Evolutionary conservation across 2,329 filamentous ascomycete genomes (phyloP).

Genomic region (Monosporascus cannonballus): DNA sequence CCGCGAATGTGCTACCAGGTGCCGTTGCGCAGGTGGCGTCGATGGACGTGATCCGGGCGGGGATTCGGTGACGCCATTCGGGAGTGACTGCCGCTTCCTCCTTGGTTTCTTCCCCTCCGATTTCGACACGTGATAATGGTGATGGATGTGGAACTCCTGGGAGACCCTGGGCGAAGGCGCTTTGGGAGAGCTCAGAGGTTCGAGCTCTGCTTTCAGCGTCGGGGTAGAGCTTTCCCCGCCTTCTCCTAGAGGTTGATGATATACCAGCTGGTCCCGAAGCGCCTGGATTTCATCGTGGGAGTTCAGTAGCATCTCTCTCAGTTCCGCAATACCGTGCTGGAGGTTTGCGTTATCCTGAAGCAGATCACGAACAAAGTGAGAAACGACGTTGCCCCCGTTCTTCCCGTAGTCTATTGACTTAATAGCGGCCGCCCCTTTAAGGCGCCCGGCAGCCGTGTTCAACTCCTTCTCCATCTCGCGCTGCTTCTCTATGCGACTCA

Average conservation of each 20-base stretch:
- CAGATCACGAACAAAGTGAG: slow-evolving; percentile 92
- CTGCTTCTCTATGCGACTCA: slow-evolving; percentile 78
- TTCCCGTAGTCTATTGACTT: slow-evolving; percentile 57
- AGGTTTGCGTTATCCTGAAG: slow-evolving; percentile 92
- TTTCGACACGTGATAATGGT: slow-evolving; percentile 78
- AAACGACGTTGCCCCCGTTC: slow-evolving; percentile 67
- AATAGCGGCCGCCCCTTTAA: slow-evolving; percentile 74
- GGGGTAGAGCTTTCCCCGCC: slow-evolving; percentile 33
- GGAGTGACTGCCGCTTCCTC: slow-evolving; percentile 65
- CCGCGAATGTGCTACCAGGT: slow-evolving; percentile 34
- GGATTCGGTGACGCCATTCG: slow-evolving; percentile 56
- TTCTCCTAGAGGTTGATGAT: slow-evolving; percentile 64
- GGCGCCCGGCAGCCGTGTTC: slow-evolving; percentile 68
- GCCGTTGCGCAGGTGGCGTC: slow-evolving; percentile 35
- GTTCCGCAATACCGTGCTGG: slow-evolving; percentile 84
- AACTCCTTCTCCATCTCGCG: slow-evolving; percentile 78
- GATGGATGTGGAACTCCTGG: slow-evolving; percentile 84
- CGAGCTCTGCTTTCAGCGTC: slow-evolving; percentile 68
- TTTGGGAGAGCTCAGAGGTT: slow-evolving; percentile 35
- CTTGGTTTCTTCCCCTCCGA: slow-evolving; percentile 57
- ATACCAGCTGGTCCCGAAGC: slow-evolving; percentile 72
- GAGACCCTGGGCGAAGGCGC: slow-evolving; percentile 39
- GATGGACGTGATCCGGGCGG: slow-evolving; percentile 33
- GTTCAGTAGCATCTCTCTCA: slow-evolving; percentile 82
- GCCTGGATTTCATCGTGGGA: slow-evolving; percentile 93